Evolutionary conservation across 441 rosid species (phyloP).

Genomic region (Lepidium campestre): DNA sequence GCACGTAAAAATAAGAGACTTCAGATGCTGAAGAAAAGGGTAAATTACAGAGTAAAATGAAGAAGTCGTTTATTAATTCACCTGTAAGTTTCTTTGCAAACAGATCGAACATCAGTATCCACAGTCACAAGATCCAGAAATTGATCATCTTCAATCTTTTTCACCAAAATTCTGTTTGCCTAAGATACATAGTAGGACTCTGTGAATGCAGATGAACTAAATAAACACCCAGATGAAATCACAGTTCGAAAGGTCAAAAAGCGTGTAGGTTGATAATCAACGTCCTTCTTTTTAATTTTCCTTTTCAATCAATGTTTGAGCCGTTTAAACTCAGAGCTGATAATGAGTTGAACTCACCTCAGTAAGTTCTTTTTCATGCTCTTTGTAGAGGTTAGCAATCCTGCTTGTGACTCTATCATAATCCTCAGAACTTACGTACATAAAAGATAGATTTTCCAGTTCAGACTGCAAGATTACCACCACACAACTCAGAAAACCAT

Average conservation of each 20-base stretch:
- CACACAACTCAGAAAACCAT: constrained; percentile 12
- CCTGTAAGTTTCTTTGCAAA: constrained; percentile 96
- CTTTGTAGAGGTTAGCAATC: constrained; percentile 74
- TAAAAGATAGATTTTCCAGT: constrained; percentile 92
- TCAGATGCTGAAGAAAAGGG: constrained; percentile 7
- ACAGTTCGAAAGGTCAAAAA: constrained; percentile 1
- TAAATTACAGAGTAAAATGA: constrained; percentile 14
- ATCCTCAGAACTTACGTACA: constrained; percentile 89
- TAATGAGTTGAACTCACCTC: constrained; percentile 49
- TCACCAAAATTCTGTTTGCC: constrained; percentile 87
- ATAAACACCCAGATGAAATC: constrained; percentile 21
- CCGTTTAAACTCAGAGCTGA: background rate
- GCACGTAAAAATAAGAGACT: constrained; percentile 29
- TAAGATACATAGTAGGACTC: constrained; percentile 30
- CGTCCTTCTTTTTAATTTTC: background rate
- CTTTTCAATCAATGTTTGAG: background rate
- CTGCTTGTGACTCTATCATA: constrained; percentile 73
- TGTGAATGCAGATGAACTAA: constrained; percentile 27
- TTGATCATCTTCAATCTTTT: constrained; percentile 92
- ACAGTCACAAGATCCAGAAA: constrained; percentile 88
- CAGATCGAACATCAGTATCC: constrained; percentile 73
- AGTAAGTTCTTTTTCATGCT: constrained; percentile 80
- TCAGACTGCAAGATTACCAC: constrained; percentile 65
- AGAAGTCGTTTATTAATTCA: constrained; percentile 27
- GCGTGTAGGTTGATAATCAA: background rate